Percentiles rank a stretch among this genome's conserved stretches.
Evolutionary conservation across 257 asterid species (phyloP).

Genomic region (Misopates orontium): DNA sequence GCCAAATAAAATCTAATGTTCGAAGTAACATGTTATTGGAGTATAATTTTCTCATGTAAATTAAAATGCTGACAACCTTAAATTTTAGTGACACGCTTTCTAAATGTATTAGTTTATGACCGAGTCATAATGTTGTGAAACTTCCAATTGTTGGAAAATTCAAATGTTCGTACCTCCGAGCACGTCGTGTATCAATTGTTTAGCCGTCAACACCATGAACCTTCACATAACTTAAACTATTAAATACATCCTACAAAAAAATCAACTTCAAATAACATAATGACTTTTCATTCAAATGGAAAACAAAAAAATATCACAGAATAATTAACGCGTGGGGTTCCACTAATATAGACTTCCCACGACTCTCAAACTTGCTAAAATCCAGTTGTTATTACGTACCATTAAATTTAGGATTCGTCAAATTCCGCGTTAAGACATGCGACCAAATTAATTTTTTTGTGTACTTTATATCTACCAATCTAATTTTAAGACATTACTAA

Average conservation of each 20-base stretch:
- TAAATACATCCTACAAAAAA: background rate
- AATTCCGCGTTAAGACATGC: slow-evolving; percentile 1
- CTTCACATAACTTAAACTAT: background rate
- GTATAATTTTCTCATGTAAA: too few species aligned
- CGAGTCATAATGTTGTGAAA: slow-evolving; percentile 22
- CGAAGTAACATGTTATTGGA: too few species aligned
- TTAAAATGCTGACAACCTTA: too few species aligned
- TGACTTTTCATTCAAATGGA: background rate
- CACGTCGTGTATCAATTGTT: slow-evolving; percentile 20
- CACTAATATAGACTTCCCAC: background rate
- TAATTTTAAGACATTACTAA: background rate
- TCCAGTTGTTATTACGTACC: background rate
- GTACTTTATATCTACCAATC: background rate
- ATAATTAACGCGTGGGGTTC: background rate
- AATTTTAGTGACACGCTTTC: too few species aligned
- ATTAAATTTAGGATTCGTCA: background rate
- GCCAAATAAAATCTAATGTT: too few species aligned
- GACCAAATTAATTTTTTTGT: background rate
- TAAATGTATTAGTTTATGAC: slow-evolving; percentile 8
- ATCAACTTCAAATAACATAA: background rate
- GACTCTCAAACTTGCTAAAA: background rate
- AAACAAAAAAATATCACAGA: background rate
- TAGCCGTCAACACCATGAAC: background rate
- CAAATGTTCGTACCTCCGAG: slow-evolving; percentile 20
- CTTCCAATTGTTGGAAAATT: slow-evolving; percentile 28